Evolutionary conservation across 805 yeast species (phyloP), one percentile per base, ranked within the genome.

Genomic region (Metschnikowia henanensis): DNA sequence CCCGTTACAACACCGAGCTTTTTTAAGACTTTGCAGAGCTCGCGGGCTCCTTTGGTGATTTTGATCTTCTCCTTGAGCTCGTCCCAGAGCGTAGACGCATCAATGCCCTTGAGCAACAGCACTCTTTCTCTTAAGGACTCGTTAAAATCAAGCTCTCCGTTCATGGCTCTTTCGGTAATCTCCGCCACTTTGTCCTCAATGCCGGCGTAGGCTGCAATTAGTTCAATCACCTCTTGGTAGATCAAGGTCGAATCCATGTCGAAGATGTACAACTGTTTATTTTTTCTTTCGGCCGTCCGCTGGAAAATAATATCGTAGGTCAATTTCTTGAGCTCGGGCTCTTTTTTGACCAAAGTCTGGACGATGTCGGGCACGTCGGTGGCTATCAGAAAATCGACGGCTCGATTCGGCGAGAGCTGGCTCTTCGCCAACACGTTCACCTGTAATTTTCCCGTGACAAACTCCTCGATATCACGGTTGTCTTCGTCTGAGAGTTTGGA

Each of bases 211-310:
- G 89, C 89, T 2, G 99, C 99, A 52, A 94, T 92, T 59, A 94
- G 66, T 60, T 94, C 99, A 54, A 94, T 94, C 30, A 94, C 97
- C 66, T 94, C 99, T 66, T 94, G 98, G 62, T 86, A 83, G 52
- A 94, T 94, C 59, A 94, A 70, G 0, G 99, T 94, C 0, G 97
- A 90, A 69, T 94, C 99, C 99, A 94, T 94, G 58, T 94, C 99
- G 60, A 94, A 94, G 9, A 95, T 87, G 49, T 87, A 83, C 38
- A 94, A 70, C 56, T 80, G 77, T 58, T 74, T 76, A 40, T 56
- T 23, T 41, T 55, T 49, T 41, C 77, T 57, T 5, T 47, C 34
- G 5, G 32, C 41, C 6, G 45, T 35, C 2, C 46, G 38, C 47
- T 72, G 76, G 44, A 70, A 56, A 6, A 68, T 54, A 8, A 70